Base-by-base conservation (phyloP, 345 rosid genomes). In the Sisymbrium altissimum region DNA sequence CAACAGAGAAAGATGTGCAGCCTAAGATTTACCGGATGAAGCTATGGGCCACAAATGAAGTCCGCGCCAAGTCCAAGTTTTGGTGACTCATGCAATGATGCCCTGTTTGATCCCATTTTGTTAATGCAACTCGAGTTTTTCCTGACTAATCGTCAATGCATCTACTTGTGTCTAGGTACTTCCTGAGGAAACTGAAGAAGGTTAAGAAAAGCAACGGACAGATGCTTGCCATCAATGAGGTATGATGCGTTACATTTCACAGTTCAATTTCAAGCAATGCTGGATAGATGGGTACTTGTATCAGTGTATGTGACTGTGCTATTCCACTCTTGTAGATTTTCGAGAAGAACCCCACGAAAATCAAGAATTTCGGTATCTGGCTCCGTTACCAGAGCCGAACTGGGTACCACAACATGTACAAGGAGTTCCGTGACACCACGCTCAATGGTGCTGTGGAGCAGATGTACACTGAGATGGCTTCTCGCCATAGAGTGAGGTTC, bases 401-500 rank as follows among this genome's bases (percentile, higher is more conserved):
- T 0, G 87, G 91, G 10, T 87, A 87, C 53, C 86, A 83, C 67
- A 83, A 83, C 76, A 83, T 83, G 83, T 80, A 83, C 82, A 83
- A 83, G 79, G 86, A 87, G 56, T 87, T 74, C 72, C 68, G 87
- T 7, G 91, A 87, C 64, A 83, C 88, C 15, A 85, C 88, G 0
- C 75, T 87, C 14, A 85, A 87, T 35, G 91, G 91, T 9, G 83
- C 83, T 8, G 88, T 87, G 9, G 91, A 87, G 49, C 88, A 87
- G 67, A 87, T 87, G 87, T 85, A 87, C 84, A 85, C 58, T 17
- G 91, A 87, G 83, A 85, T 87, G 91, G 88, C 91, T 27, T 87
- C 88, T 70, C 84, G 91, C 3, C 88, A 87, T 52, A 78, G 88
- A 33, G 91, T 85, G 45, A 82, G 88, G 82, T 87, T 82, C 73